Evolutionary conservation across 1,139 yeast genomes (phyloP).

Genomic region (Scheffersomyces lignicola): DNA sequence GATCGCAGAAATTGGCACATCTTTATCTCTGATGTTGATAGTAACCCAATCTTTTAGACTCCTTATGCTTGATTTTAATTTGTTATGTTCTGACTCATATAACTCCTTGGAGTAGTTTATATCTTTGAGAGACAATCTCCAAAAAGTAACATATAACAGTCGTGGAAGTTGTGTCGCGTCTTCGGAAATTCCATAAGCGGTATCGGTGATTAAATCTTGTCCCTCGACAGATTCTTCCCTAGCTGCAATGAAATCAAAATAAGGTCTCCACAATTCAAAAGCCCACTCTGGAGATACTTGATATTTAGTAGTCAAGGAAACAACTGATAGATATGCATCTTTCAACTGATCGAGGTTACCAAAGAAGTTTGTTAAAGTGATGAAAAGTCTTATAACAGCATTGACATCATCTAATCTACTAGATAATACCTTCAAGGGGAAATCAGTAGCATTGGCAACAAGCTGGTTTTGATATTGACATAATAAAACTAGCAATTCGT

Average conservation of each 20-base stretch:
- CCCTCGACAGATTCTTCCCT: slow-evolving; percentile 7
- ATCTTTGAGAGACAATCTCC: slow-evolving; percentile 79
- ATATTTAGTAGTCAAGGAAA: slow-evolving; percentile 47
- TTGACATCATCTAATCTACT: slow-evolving; percentile 71
- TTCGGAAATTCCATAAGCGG: slow-evolving; percentile 8
- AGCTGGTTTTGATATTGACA: slow-evolving; percentile 50
- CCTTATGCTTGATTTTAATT: slow-evolving; percentile 33
- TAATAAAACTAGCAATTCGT: slow-evolving; percentile 67
- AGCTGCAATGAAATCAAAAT: too few species aligned
- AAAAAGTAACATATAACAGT: slow-evolving; percentile 57
- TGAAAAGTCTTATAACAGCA: slow-evolving; percentile 62
- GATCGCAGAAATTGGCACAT: slow-evolving; percentile 24
- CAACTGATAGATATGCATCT: slow-evolving; percentile 42
- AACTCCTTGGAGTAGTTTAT: slow-evolving; percentile 53
- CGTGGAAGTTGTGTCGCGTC: slow-evolving; percentile 23
- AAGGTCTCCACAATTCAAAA: slow-evolving; percentile 75
- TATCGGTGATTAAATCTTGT: slow-evolving; percentile 11
- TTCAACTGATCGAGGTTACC: slow-evolving; percentile 36
- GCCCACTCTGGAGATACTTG: slow-evolving; percentile 67
- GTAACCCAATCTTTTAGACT: slow-evolving; percentile 33
- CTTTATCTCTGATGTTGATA: slow-evolving; percentile 29
- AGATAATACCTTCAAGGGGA: slow-evolving; percentile 63
- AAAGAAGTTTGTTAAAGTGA: slow-evolving; percentile 58
- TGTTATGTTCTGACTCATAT: slow-evolving; percentile 51
- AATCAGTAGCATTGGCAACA: slow-evolving; percentile 46